Conservation (phyloP, 2,329 filamentous ascomycete species). For the Raffaelea deltoideospora region DNA sequence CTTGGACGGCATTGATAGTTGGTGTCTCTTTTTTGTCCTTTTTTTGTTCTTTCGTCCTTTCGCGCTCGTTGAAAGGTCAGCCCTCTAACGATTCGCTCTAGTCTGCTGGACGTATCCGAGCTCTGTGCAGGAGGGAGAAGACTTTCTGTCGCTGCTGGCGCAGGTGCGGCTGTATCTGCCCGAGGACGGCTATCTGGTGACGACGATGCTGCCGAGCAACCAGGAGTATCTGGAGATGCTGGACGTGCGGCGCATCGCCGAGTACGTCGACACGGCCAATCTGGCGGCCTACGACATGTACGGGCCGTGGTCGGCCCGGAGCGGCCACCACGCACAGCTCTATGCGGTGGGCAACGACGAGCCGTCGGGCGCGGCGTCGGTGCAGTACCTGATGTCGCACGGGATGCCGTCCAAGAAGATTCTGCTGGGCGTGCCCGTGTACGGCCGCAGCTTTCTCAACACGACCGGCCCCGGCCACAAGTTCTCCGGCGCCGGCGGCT, state of each 20-base stretch:
- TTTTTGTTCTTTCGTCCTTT: background rate
- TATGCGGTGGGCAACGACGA: constrained; percentile 46
- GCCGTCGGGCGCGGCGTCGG: constrained; percentile 49
- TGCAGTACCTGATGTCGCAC: constrained; percentile 48
- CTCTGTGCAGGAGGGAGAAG: constrained; percentile 46
- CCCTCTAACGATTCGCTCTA: constrained; percentile 19
- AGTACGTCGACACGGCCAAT: constrained; percentile 61
- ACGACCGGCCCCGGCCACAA: constrained; percentile 49
- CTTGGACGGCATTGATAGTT: constrained; percentile 65
- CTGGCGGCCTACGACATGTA: constrained; percentile 71
- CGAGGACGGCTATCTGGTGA: constrained; percentile 51
- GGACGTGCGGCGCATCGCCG: constrained; percentile 44
- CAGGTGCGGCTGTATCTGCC: constrained; percentile 53
- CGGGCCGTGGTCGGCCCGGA: constrained; percentile 51
- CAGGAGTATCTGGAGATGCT: constrained; percentile 53
- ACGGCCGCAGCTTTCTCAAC: constrained; percentile 59
- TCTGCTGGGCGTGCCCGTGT: constrained; percentile 59
- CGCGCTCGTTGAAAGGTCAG: no score
- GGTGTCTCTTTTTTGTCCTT: constrained; percentile 12
- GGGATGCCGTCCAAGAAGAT: constrained; percentile 59
- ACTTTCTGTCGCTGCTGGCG: constrained; percentile 56
- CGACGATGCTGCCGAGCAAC: constrained; percentile 56
- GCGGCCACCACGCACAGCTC: constrained; percentile 64
- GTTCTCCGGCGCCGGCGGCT: constrained; percentile 36
- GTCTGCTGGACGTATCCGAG: constrained; percentile 72